Conservation (phyloP, 495 filamentous ascomycete genomes). For the Monascus purpureus region DNA sequence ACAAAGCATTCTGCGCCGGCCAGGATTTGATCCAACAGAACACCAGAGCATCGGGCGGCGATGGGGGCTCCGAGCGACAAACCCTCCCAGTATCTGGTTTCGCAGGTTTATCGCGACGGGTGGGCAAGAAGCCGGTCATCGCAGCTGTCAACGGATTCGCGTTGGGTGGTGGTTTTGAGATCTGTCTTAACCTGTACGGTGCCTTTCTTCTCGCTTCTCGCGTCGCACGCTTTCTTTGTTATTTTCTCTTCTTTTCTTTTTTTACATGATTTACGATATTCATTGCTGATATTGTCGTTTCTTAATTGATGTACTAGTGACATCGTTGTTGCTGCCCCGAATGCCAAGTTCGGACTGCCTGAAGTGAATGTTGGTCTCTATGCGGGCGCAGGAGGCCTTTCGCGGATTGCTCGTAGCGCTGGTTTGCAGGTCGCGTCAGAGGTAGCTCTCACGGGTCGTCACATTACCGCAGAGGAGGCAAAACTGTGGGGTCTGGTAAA, state of each 20-base stretch:
- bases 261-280: no score
- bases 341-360: constrained; percentile 44
- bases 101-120: constrained; percentile 15
- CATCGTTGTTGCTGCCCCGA: constrained; percentile 42
- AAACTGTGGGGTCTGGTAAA: constrained; percentile 49
- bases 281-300: constrained; percentile 1
- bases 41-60: constrained; percentile 2
- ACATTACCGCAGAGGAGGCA: constrained; percentile 40
- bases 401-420: constrained; percentile 45
- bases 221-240: no score
- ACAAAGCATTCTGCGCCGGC: constrained; percentile 38
- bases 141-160: constrained; percentile 57
- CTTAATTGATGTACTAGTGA: constrained; percentile 23
- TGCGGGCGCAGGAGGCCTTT: constrained; percentile 51
- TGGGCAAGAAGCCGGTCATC: constrained; percentile 42
- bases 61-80: background rate
- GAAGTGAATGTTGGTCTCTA: constrained; percentile 54
- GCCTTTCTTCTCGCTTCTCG: no score
- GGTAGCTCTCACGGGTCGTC: constrained; percentile 48
- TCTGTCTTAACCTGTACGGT: constrained; percentile 40
- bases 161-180: constrained; percentile 61
- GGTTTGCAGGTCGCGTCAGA: constrained; percentile 53
- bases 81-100: constrained; percentile 13
- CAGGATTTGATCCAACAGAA: constrained; percentile 26
- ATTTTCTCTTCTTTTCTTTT: no score